Evolutionary conservation across 805 yeast genomes (phyloP).

Genomic region (Saccharomycopsis olivae): DNA sequence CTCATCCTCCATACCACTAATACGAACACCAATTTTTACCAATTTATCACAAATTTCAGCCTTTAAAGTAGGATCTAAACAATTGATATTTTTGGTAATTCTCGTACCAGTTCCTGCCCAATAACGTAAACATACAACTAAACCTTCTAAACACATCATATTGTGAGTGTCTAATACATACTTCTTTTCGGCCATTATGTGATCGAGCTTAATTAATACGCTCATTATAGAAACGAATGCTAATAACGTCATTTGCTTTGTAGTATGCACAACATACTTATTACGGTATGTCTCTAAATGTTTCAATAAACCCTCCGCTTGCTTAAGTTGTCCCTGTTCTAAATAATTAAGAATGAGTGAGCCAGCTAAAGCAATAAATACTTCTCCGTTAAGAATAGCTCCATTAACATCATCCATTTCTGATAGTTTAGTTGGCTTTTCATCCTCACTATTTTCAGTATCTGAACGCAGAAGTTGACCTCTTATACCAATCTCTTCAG

Average conservation of each 20-base stretch:
- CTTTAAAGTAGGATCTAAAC: slow-evolving; percentile 21
- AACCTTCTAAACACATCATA: slow-evolving; percentile 15
- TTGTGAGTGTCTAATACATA: background rate
- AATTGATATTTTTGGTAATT: slow-evolving; percentile 21
- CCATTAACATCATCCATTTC: background rate
- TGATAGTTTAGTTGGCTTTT: background rate
- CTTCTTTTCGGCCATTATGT: background rate
- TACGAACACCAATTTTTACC: slow-evolving; percentile 21
- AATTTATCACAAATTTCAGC: slow-evolving; percentile 25
- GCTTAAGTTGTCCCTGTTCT: slow-evolving; percentile 1
- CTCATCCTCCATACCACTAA: slow-evolving; percentile 18
- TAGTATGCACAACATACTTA: slow-evolving; percentile 1
- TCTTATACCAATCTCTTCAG: too few relatives aligned
- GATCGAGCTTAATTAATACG: slow-evolving; percentile 11
- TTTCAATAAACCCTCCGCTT: slow-evolving; percentile 6
- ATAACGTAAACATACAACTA: slow-evolving; percentile 21
- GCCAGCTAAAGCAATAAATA: slow-evolving; percentile 10
- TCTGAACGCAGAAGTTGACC: too few relatives aligned
- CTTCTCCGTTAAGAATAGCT: slow-evolving; percentile 13
- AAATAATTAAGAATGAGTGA: slow-evolving; percentile 12
- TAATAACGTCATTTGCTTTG: slow-evolving; percentile 9
- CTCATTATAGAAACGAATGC: slow-evolving; percentile 11
- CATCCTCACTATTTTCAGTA: background rate
- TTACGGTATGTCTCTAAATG: slow-evolving; percentile 4
- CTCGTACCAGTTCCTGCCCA: slow-evolving; percentile 24